Percentiles rank a stretch among this genome's conserved stretches.
Evolutionary conservation across 2,329 filamentous ascomycete genomes (phyloP).

Genomic region (Penicillium sp.): DNA sequence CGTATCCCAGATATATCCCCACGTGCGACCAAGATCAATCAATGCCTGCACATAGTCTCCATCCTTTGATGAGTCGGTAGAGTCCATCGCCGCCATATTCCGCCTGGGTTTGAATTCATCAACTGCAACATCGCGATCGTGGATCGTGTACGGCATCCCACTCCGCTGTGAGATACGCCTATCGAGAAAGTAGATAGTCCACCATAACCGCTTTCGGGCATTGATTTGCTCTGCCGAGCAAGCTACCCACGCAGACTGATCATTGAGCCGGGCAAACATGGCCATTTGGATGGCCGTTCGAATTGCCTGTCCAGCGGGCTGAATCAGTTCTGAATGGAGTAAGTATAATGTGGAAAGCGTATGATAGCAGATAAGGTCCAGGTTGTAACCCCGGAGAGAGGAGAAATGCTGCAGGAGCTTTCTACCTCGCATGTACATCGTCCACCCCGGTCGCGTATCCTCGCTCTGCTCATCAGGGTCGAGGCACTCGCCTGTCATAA

Average conservation of each 20-base stretch:
- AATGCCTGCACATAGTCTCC: neutral
- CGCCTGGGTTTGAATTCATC: neutral
- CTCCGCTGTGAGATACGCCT: neutral
- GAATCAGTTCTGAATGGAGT: neutral
- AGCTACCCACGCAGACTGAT: neutral
- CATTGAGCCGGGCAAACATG: neutral
- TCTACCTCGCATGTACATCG: neutral
- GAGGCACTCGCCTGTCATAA: neutral
- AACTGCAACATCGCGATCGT: neutral
- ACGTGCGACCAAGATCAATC: neutral
- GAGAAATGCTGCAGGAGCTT: neutral
- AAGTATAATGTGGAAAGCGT: neutral
- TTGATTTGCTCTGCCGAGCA: neutral
- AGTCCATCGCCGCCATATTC: neutral
- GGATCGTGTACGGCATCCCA: neutral
- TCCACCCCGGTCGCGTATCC: neutral
- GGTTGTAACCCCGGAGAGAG: neutral
- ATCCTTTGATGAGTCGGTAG: neutral
- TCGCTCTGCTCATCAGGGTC: neutral
- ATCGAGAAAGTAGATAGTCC: slow-evolving; percentile 1
- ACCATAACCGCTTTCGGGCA: neutral
- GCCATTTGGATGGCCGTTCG: neutral
- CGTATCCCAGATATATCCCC: slow-evolving; percentile 1
- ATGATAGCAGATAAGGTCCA: neutral
- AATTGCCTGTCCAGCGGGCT: neutral